Evolutionary conservation across 1,284 basidiomycete genomes (phyloP), one percentile per base, ranked within the genome.

Genomic region (Amylostereum areolatum): DNA sequence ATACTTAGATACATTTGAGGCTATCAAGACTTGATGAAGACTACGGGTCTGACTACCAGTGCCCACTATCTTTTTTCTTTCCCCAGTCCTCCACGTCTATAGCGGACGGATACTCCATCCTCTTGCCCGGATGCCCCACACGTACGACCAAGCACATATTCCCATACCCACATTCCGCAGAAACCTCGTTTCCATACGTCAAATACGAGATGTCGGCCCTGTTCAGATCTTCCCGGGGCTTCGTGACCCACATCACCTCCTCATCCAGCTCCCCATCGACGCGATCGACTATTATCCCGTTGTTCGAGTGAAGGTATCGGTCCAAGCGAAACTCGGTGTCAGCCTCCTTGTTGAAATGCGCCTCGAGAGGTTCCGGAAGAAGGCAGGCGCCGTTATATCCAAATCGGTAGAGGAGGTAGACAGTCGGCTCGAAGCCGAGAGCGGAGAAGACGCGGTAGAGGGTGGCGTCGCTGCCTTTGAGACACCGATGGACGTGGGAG

Each of bases 401-500:
- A 18, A 18, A 18, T 18, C 43, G 32, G 49, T 55, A 57, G 3
- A 56, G 39, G 5, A 57, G 36, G 33, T 49, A 51, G 8, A 58
- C 35, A n/a, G 35, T 40, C 2, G 55, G 50, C 25, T 55, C 45
- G 9, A 60, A 47, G 10, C 43, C 43, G 25, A 55, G 48, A 32
- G 28, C 41, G 10, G 35, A 36, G 29, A 42, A 10, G 30, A 43
- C 44, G 12, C 28, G 24, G 27, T 44, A 31, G 5, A 57, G 27
- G 3, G 54, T 24, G 5, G 53, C 58, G 30, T 60, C 53, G 28
- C 51, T 43, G 10, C 62, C 63, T 45, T 70, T 67, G 32, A 67
- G 60, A 30, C 42, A 18, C 18, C 25, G 24, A 52, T 47, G 32
- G 25, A 45, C 31, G 35, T 39, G 37, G 9, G 42, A 18, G 3